A percentile compares a stretch with the other conserved stretches of the same genome.
phyloP scores from a whole-genome alignment of 75 land plant genomes.

The Selaginella tamariscina region DNA sequence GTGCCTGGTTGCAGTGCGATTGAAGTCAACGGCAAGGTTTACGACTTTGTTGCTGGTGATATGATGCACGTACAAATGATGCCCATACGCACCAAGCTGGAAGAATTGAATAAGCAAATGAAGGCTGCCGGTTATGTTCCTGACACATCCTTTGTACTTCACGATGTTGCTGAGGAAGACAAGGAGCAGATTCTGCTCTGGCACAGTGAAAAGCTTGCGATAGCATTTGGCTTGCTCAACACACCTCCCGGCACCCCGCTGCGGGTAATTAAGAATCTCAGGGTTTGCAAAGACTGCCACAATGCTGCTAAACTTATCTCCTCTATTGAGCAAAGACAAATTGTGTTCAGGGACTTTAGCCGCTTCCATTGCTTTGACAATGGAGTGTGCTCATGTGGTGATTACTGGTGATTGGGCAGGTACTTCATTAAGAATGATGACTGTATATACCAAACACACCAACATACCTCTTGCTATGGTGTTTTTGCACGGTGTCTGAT shows the following conservation, averaged over 20 bases:
- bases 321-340: constrained; percentile 6
- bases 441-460: no score
- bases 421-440: no score
- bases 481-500: no score
- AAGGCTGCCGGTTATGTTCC: constrained; percentile 13
- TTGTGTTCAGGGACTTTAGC: constrained; percentile 11
- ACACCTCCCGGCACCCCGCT: constrained; percentile 13
- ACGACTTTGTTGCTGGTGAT: constrained; percentile 12
- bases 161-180: constrained; percentile 16
- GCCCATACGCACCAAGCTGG: constrained; percentile 8
- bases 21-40: constrained; percentile 6
- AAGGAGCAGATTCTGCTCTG: constrained; percentile 6
- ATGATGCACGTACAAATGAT: constrained; percentile 9
- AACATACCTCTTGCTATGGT: no score
- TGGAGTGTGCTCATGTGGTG: constrained; percentile 14
- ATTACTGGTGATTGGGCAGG: no score
- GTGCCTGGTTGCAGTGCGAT: constrained; percentile 14
- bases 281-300: constrained; percentile 14
- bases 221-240: constrained; percentile 15
- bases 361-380: constrained; percentile 12
- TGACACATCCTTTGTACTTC: not conserved
- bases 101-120: constrained; percentile 6
- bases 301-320: constrained; percentile 14
- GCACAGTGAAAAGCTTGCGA: constrained; percentile 16
- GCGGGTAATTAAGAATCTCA: constrained; percentile 12